Percentiles rank a stretch among this genome's conserved stretches.
Evolutionary conservation across 2,329 filamentous ascomycete genomes (phyloP).

Genomic region (Talaromyces sp.): DNA sequence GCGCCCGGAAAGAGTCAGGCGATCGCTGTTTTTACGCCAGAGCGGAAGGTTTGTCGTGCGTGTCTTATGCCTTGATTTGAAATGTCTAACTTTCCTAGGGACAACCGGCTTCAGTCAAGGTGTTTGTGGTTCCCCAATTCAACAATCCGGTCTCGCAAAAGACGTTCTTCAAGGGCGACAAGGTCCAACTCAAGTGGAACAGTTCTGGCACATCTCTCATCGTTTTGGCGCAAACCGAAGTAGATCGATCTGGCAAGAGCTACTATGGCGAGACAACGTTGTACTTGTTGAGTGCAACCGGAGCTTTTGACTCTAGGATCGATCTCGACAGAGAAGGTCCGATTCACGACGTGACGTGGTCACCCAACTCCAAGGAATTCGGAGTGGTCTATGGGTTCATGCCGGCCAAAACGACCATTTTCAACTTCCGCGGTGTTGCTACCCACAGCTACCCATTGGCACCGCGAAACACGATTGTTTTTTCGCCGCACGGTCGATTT

Average conservation of each 20-base stretch:
- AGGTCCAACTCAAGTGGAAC: constrained; percentile 99
- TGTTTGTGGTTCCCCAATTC: constrained; percentile 91
- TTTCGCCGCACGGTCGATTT: constrained; percentile 90
- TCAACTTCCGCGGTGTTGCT: constrained; percentile 80
- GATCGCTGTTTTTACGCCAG: constrained; percentile 90
- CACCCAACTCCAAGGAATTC: constrained; percentile 94
- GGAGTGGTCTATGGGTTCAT: constrained; percentile 97
- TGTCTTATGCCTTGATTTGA: neutral
- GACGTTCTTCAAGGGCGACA: constrained; percentile 99
- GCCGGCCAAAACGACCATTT: constrained; percentile 98
- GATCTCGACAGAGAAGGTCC: constrained; percentile 94
- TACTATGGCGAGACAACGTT: constrained; percentile 98
- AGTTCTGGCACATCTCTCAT: constrained; percentile 83
- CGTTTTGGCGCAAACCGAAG: constrained; percentile 93
- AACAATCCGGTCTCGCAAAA: constrained; percentile 82
- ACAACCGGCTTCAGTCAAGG: constrained; percentile 87
- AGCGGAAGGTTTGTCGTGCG: constrained; percentile 70
- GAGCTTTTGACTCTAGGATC: constrained; percentile 87
- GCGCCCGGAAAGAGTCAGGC: constrained; percentile 86
- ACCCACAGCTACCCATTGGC: constrained; percentile 81
- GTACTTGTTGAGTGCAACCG: constrained; percentile 88
- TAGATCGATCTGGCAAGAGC: constrained; percentile 97
- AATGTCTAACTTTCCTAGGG: constrained; percentile 56
- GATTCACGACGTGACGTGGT: constrained; percentile 98
- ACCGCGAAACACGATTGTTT: constrained; percentile 90